Evolutionary conservation across 805 yeast species (phyloP), one percentile per base, ranked within the genome.

Genomic region (Kodamaea hsintzibuensis): DNA sequence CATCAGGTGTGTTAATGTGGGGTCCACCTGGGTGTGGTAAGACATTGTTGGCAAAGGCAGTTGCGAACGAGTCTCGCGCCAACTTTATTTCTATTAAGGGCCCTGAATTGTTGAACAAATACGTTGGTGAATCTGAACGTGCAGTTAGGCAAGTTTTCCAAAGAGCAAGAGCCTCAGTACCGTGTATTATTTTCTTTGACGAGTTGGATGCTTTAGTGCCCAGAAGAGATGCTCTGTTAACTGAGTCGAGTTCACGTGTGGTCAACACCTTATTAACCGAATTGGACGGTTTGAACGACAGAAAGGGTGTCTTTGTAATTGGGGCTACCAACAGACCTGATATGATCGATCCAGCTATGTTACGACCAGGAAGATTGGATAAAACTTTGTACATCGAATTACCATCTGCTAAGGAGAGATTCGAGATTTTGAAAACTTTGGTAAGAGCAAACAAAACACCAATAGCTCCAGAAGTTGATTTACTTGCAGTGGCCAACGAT

Each of bases 1-100:
- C 98, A 1, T 91, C 97, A 0, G 99, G 99, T 54, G 99, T 95
- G 1, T 73, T 95, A 22, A 81, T 95, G 78, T 95, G 99, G 99
- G 99, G 99, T 0, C 99, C 99, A 1, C 99, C 99, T 2, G 99
- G 99, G 38, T 95, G 98, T 74, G 99, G 99, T 80, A 95, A 95
- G 67, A 95, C 99, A 0, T 77, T 95, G 49, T 76, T 95, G 27
- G 98, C 98, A 0, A 95, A 95, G 65, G 99, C 99, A 1, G 98
- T 95, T 2, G 99, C 99, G 9, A 93, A 93, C 67, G 98, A 95
- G 70, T 91, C 97, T 0, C 81, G 96, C 51, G 98, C 98, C 10
- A 95, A 95, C 67, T 95, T 95, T 70, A 95, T 95, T 39, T 89
- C 97, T 9, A 91, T 95, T 33, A 88, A 96, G 58, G 99, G 99